Evolutionary conservation across 2,329 filamentous ascomycete genomes (phyloP).

Genomic region (Blastomyces gilchristii): DNA sequence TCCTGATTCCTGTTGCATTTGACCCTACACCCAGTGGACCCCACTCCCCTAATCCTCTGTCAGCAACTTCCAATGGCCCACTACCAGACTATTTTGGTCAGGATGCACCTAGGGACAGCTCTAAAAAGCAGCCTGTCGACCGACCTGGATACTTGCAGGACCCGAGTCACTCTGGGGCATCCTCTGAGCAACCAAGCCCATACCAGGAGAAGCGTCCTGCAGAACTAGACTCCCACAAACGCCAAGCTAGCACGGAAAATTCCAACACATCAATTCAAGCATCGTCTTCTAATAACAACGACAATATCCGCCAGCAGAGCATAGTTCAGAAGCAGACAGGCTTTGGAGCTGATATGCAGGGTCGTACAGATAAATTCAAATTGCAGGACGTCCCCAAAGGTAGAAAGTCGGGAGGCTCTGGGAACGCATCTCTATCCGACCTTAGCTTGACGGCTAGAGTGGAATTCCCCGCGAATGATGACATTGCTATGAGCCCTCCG

Average conservation of each 20-base stretch:
- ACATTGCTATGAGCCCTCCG: conserved; percentile 3
- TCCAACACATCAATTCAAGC: conserved; percentile 17
- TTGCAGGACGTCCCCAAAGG: conserved; percentile 69
- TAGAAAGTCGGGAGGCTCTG: conserved; percentile 42
- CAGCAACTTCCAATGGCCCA: conserved; percentile 21
- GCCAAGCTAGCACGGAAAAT: conserved; percentile 20
- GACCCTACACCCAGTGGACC: conserved; percentile 56
- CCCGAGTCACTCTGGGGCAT: conserved; percentile 24
- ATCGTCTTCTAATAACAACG: conserved; percentile 15
- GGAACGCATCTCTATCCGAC: conserved; percentile 16
- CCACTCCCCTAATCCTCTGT: conserved; percentile 42
- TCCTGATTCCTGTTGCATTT: conserved; percentile 65
- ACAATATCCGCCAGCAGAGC: conserved; percentile 12
- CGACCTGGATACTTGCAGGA: conserved; percentile 21
- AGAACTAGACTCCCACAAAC: conserved; percentile 31
- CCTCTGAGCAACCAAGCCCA: conserved; percentile 52
- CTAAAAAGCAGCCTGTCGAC: conserved; percentile 3
- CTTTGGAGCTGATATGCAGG: conserved; percentile 12
- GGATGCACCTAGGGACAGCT: conserved; percentile 5
- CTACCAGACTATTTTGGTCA: conserved; percentile 48
- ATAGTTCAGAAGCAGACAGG: conserved; percentile 9
- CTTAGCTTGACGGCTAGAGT: conserved; percentile 30
- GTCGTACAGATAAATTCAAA: conserved; percentile 54
- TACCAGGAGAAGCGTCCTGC: conserved; percentile 76
- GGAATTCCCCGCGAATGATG: conserved; percentile 23